Evolutionary conservation across 208 protist genomes (phyloP), one percentile per base, ranked within the genome.

Genomic region (Leptomonas seymouri): DNA sequence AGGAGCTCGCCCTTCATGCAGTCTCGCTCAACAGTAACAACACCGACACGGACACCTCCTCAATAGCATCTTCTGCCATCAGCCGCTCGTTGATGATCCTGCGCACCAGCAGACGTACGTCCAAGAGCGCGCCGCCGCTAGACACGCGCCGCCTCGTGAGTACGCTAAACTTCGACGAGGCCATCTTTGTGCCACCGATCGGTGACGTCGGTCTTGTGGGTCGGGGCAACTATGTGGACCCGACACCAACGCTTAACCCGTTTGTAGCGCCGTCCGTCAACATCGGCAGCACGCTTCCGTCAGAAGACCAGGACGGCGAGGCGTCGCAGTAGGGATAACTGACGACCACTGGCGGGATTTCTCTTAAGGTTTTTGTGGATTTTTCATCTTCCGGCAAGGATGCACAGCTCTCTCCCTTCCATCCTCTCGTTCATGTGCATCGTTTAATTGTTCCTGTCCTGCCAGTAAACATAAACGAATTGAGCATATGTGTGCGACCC

Each of bases 161-260:
- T 31, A 44, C 45, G 46, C 59, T 72, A 18, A 83, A 83, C 63
- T 83, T 67, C 71, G 72, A 78, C 31, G 50, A 71, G n/a, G 66
- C 72, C 12, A 70, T 77, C 30, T 83, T 78, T 41, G 58, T 74
- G 34, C 78, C 78, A 12, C 62, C 57, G 27, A 44, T 41, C 21
- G 54, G 64, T 3, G 65, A 51, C 18, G 56, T 46, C 41, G 69
- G 16, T 39, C 21, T 50, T 4, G 55, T 14, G 4, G 61, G 65
- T 9, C 36, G 56, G 9, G 44, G 18, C 4, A 51, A 18, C 18
- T 74, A 84, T 61, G 44, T 66, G n/a, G 78, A 84, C 54, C 78
- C 78, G 5, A 80, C 80, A 66, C 21, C 64, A 28, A 50, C 46
- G 50, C 51, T 77, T 27, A 84, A 84, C 45, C 78, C 78, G 0